Conservation (phyloP, 352 stramenopile genomes). For the Peronospora destructor region DNA sequence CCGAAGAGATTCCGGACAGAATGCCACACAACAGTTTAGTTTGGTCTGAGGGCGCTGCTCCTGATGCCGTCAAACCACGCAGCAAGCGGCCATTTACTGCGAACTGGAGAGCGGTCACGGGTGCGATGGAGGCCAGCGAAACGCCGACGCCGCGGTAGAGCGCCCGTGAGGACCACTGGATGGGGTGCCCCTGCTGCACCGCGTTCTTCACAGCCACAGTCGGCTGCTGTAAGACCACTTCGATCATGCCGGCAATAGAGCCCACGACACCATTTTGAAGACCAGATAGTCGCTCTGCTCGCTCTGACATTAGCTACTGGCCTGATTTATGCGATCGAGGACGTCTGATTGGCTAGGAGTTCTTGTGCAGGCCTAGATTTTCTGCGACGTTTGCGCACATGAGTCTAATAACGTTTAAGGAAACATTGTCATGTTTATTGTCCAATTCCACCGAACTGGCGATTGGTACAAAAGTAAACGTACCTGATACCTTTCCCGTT, state of each 20-base stretch:
- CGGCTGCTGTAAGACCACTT: constrained; percentile 79
- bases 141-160: constrained; percentile 78
- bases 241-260: constrained; percentile 75
- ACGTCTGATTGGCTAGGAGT: constrained; percentile 8
- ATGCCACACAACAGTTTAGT: constrained; percentile 59
- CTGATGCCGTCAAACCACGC: constrained; percentile 23
- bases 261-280: constrained; percentile 74
- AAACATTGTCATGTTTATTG: too few relatives aligned
- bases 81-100: constrained; percentile 66
- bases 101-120: constrained; percentile 76
- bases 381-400: too few relatives aligned
- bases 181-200: constrained; percentile 66
- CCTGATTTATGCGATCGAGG: neutral
- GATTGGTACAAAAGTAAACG: too few relatives aligned
- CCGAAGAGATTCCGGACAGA: constrained; percentile 53
- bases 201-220: constrained; percentile 83
- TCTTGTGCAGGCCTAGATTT: too few relatives aligned
- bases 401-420: too few relatives aligned
- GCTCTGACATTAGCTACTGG: constrained; percentile 32
- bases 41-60: constrained; percentile 28
- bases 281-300: constrained; percentile 53
- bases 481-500: too few relatives aligned
- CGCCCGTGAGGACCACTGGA: constrained; percentile 49
- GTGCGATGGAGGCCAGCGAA: constrained; percentile 69
- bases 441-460: too few relatives aligned